Evolutionary conservation across 2,329 filamentous ascomycete species (phyloP).

Genomic region (Fusarium pseudoanthophilum): DNA sequence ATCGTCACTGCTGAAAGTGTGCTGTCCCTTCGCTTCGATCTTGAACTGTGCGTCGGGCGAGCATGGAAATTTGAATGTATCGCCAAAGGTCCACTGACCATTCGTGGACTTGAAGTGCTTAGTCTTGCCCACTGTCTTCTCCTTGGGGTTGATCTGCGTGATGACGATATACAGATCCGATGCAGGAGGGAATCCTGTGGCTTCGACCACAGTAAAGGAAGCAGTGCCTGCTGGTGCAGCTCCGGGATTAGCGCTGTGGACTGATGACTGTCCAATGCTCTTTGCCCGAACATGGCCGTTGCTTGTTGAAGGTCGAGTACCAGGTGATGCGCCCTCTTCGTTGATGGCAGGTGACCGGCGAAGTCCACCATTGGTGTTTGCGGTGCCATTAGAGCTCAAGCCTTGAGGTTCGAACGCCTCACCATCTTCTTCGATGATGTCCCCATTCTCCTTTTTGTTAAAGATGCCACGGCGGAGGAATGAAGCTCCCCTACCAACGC

Average conservation of each 20-base stretch:
- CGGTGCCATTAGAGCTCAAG: constrained; percentile 48
- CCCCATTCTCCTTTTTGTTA: constrained; percentile 74
- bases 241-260: constrained; percentile 70
- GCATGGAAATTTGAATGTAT: constrained; percentile 82
- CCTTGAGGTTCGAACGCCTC: constrained; percentile 56
- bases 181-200: constrained; percentile 78
- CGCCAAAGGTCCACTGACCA: constrained; percentile 76
- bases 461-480: constrained; percentile 90
- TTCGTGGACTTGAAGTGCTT: constrained; percentile 82
- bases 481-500: constrained; percentile 88
- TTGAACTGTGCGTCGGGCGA: constrained; percentile 88
- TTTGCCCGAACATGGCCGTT: constrained; percentile 62
- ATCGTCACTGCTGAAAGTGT: constrained; percentile 84
- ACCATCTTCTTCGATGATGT: constrained; percentile 60
- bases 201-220: constrained; percentile 81
- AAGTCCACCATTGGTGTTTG: constrained; percentile 52
- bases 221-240: constrained; percentile 78
- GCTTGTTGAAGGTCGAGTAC: constrained; percentile 41
- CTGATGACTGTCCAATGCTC: constrained; percentile 73
- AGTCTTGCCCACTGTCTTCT: constrained; percentile 89
- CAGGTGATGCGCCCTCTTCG: constrained; percentile 45
- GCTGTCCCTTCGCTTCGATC: constrained; percentile 84
- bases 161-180: constrained; percentile 83
- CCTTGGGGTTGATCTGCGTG: constrained; percentile 73
- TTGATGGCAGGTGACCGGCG: constrained; percentile 55